Evolutionary conservation across 140 eudicot species (phyloP).

Genomic region (Erigeron philadelphicus): DNA sequence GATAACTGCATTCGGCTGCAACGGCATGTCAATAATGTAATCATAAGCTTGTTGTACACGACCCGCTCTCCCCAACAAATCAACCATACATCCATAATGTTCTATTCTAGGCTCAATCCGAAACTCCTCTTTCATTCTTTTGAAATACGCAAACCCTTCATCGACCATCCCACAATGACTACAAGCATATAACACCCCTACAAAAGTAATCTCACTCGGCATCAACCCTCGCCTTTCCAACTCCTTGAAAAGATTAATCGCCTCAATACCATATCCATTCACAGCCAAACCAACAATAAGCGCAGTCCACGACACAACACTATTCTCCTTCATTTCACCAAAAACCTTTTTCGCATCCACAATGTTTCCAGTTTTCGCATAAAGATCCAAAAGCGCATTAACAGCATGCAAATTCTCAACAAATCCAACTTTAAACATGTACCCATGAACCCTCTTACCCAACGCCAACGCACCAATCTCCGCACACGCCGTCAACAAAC

Average conservation of each 20-base stretch:
- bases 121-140: slow-evolving; percentile 52
- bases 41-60: slow-evolving; percentile 57
- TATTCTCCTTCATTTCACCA: slow-evolving; percentile 50
- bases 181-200: slow-evolving; percentile 88
- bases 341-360: slow-evolving; percentile 58
- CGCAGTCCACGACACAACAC: slow-evolving; percentile 79
- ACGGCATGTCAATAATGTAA: slow-evolving; percentile 57
- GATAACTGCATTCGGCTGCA: slow-evolving; percentile 66
- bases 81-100: slow-evolving; percentile 92
- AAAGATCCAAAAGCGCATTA: slow-evolving; percentile 72
- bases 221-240: slow-evolving; percentile 40
- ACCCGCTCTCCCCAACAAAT: slow-evolving; percentile 77
- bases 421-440: slow-evolving; percentile 74
- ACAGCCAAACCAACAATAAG: slow-evolving; percentile 75
- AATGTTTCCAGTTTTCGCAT: slow-evolving; percentile 72
- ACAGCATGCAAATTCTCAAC: slow-evolving; percentile 65
- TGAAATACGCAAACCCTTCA: slow-evolving; percentile 63
- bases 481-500: slow-evolving; percentile 73
- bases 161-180: slow-evolving; percentile 90
- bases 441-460: slow-evolving; percentile 66
- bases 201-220: slow-evolving; percentile 74
- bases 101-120: slow-evolving; percentile 63
- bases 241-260: slow-evolving; percentile 55
- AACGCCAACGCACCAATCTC: slow-evolving; percentile 80
- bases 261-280: slow-evolving; percentile 62